Conservation (phyloP, 164 flowering plant genomes). For the Berberis thunbergii region DNA sequence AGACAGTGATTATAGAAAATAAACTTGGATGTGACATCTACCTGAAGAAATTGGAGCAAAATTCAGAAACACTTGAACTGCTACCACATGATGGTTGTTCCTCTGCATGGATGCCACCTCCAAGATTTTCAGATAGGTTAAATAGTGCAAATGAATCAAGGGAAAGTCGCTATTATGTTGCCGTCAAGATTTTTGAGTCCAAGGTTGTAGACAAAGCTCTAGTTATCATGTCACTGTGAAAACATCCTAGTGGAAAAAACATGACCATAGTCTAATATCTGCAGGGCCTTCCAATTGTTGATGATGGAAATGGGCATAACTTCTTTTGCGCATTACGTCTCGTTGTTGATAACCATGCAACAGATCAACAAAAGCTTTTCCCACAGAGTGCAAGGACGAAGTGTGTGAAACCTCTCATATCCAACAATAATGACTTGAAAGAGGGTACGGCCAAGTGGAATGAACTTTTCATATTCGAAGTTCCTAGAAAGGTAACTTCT, state of each 20-base stretch:
- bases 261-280: slow-evolving; percentile 4
- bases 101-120: slow-evolving; percentile 85
- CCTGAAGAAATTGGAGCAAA: slow-evolving; percentile 55
- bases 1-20: slow-evolving; percentile 73
- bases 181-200: slow-evolving; percentile 71
- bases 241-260: slow-evolving; percentile 1
- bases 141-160: slow-evolving; percentile 51
- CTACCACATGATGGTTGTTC: slow-evolving; percentile 39
- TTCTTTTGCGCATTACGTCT: slow-evolving; percentile 94
- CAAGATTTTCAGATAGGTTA: slow-evolving; percentile 74
- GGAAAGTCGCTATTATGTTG: slow-evolving; percentile 70
- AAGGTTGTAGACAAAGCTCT: slow-evolving; percentile 41
- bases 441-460: slow-evolving; percentile 78
- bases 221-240: background rate
- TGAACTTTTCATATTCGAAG: slow-evolving; percentile 93
- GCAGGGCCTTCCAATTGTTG: slow-evolving; percentile 69
- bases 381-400: slow-evolving; percentile 98
- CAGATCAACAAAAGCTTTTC: slow-evolving; percentile 84
- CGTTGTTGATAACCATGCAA: slow-evolving; percentile 61
- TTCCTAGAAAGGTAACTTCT: slow-evolving; percentile 64
- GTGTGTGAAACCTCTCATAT: slow-evolving; percentile 62
- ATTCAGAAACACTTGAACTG: slow-evolving; percentile 44
- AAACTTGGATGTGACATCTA: slow-evolving; percentile 87
- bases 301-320: slow-evolving; percentile 88
- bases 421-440: slow-evolving; percentile 18